Evolutionary conservation across 345 rosid genomes (phyloP), one percentile per base, ranked within the genome.

Genomic region (Boechera divaricarpa): DNA sequence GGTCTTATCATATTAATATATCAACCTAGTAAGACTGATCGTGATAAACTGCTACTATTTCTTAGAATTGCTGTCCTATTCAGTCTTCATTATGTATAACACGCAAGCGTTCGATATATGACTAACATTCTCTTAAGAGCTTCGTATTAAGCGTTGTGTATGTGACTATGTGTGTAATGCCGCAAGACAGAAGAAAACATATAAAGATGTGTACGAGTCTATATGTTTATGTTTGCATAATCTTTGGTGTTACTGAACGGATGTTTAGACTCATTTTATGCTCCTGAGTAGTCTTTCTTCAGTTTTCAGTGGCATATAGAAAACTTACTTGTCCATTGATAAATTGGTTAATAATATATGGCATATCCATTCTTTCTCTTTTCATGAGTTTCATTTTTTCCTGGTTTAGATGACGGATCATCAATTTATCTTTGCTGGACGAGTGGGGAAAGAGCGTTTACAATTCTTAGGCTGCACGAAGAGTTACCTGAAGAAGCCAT

Each of bases 361-460:
- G 29, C 8, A 24, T 28, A 7, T 28, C 61, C 64, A 70, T 35
- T 28, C 24, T 57, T 38, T 65, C 53, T 47, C 60, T 55, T 35
- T 18, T 45, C 52, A 67, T 54, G 63, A 29, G 62, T 77, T 77
- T 65, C 39, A 16, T 45, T 56, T 42, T 18, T 72, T 57, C 47
- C 18, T 63, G 61, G 51, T 76, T 67, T 79, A 94, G 98, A 94
- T 81, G 96, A 92, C 47, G 98, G 98, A 52, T 89, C 97, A 52
- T 89, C 91, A 39, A 85, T 85, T 36, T 92, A 84, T 76, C 86
- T 75, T 78, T 90, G 98, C 82, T 92, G 98, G 98, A 86, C 89
- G 16, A 77, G 83, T 81, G 87, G 84, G 77, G 85, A 85, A 77
- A 85, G 82, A 79, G 98, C 97, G 9, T 91, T 83, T 47, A 82